These are phyloP conservation scores for Mucor mucedo DNA, from an alignment of 371 early-diverging fungal species.

Conservation along the genomic window DNA sequence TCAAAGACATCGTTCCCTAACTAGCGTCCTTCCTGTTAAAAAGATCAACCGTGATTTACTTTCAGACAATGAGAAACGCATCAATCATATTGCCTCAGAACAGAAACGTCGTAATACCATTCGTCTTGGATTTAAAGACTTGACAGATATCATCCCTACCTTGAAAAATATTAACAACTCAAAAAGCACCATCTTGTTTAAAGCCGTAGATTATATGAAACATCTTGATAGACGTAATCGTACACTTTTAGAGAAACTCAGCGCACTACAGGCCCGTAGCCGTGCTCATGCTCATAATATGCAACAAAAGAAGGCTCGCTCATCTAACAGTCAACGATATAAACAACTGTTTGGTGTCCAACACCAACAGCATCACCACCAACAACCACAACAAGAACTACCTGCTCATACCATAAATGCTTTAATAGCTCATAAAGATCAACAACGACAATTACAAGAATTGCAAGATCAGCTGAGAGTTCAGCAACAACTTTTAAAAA, in stretches of 20 bases:
- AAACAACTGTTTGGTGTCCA: neutral
- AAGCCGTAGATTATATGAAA: conserved; percentile 60
- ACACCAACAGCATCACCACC: no score
- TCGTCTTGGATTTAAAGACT: conserved; percentile 79
- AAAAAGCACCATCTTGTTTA: conserved; percentile 61
- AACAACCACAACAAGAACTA: conserved; percentile 4
- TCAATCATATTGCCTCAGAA: conserved; percentile 91
- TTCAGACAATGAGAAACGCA: conserved; percentile 85
- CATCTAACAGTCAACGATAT: conserved; percentile 8
- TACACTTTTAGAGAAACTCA: conserved; percentile 53
- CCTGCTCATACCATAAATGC: conserved; percentile 36
- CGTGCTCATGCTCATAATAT: conserved; percentile 33
- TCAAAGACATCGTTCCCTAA: neutral
- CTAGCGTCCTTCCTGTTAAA: conserved; percentile 9
- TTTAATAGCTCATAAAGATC: conserved; percentile 41
- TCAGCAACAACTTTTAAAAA: conserved; percentile 38
- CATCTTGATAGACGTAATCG: conserved; percentile 57
- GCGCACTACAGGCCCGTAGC: conserved; percentile 53
- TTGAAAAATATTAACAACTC: conserved; percentile 64
- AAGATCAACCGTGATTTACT: conserved; percentile 35
- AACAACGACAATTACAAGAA: conserved; percentile 41
- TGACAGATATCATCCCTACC: conserved; percentile 83
- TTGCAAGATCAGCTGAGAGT: conserved; percentile 43
- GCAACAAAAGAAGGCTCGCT: conserved; percentile 4
- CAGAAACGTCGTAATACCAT: conserved; percentile 90